Conservation (phyloP, 2,329 filamentous ascomycete genomes). For the Neonectria magnoliae region DNA sequence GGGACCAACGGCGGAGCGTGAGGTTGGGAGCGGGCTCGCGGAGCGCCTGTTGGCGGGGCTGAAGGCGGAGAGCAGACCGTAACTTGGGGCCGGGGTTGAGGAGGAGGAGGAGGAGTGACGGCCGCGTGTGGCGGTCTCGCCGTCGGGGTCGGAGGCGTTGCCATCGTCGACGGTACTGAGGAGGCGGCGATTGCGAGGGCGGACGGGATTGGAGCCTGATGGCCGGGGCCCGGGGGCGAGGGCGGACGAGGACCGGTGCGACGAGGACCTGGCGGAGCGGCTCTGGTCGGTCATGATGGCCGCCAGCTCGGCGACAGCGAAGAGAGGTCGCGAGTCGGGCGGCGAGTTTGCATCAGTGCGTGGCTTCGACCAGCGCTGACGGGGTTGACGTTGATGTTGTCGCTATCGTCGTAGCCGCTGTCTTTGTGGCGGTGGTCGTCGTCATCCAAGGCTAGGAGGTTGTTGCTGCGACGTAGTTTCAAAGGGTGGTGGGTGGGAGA, state of each 20-base stretch:
- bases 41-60: conserved; percentile 55
- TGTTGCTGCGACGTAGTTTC: conserved; percentile 19
- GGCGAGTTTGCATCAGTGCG: conserved; percentile 48
- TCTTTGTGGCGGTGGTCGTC: conserved; percentile 18
- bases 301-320: conserved; percentile 47
- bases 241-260: conserved; percentile 58
- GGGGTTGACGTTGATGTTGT: conserved; percentile 16
- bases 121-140: conserved; percentile 31
- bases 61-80: conserved; percentile 44
- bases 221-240: conserved; percentile 55
- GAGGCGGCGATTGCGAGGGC: conserved; percentile 62
- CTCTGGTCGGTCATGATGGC: conserved; percentile 50
- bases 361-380: conserved; percentile 29
- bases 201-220: conserved; percentile 52
- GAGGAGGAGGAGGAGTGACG: conserved; percentile 35
- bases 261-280: conserved; percentile 44
- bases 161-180: conserved; percentile 45
- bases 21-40: conserved; percentile 60
- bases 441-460: conserved; percentile 33
- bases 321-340: conserved; percentile 41
- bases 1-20: conserved; percentile 46
- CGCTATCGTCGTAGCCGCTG: not conserved
- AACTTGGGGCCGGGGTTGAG: conserved; percentile 47
- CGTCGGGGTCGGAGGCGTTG: conserved; percentile 36
- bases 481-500: conserved; percentile 18